Evolutionary conservation across 1,284 basidiomycete species (phyloP), one percentile per base, ranked within the genome.

Genomic region (Xerocomus alliaceus): DNA sequence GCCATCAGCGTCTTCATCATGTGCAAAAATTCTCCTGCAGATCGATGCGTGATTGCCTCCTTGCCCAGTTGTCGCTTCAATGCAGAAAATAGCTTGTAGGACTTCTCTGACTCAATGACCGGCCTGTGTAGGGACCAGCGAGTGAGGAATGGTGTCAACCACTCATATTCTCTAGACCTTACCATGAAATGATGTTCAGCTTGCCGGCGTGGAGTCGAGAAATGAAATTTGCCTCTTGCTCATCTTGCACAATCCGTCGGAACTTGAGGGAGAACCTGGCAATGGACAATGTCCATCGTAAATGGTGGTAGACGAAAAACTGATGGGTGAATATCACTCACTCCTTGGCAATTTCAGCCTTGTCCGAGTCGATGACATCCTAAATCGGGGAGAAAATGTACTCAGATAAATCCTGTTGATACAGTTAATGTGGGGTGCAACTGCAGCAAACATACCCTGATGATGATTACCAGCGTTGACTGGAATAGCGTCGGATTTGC

Each of bases 1-100:
- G 87, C 87, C 86, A 88, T 89, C 42, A 89, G 67, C 0, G 84
- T 86, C 71, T 88, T 88, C 68, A 89, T 71, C 4, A 81, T 80
- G 37, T 84, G 80, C 20, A 88, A 72, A 65, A 88, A 88, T 46
- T 83, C 79, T 4, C 83, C 84, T 0, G 82, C 87, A 0, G 79
- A 77, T 0, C 67, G 70, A 65, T 88, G 85, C 0, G 85, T 86
- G 1, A 82, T 54, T 3, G 63, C 64, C 62, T 87, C 86, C 29
- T 78, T 70, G 62, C 85, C 81, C 5, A 88, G 69, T 10, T 74
- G 74, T 42, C 73, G 74, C 65, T 83, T 85, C 26, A 88, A 58
- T 0, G 73, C 69, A 1, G 76, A 73, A 59, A 88, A 88, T 24
- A 85, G 65, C 8, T 70, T 77, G 62, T 88, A 88, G 65, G 89